Evolutionary conservation across 2,329 filamentous ascomycete species (phyloP).

Genomic region (Aspergillus transmontanensis): DNA sequence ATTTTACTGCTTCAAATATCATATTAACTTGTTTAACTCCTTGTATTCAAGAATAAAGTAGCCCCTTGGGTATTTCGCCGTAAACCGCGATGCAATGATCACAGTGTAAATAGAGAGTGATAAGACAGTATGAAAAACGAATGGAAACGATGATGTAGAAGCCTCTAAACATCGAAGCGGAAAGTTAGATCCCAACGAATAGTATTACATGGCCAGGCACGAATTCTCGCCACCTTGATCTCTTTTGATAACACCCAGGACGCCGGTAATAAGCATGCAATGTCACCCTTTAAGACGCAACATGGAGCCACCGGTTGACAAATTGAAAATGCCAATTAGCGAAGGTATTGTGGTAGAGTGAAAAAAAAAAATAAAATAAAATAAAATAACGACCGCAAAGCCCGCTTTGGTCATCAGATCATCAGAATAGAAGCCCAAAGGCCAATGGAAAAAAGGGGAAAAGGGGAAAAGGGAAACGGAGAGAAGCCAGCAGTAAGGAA

Average conservation of each 20-base stretch:
- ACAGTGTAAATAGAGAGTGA: conserved; percentile 16
- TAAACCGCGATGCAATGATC: conserved; percentile 15
- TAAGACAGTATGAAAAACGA: conserved; percentile 18
- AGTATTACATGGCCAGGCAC: conserved; percentile 38
- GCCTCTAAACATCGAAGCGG: conserved; percentile 1
- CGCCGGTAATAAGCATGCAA: conserved; percentile 28
- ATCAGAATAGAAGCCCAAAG: conserved; percentile 25
- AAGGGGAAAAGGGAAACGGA: conserved; percentile 16
- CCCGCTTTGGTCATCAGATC: conserved; percentile 46
- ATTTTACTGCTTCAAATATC: background rate
- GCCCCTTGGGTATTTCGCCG: conserved; percentile 22
- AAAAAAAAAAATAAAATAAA: background rate
- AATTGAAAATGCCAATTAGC: conserved; percentile 15
- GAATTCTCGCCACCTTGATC: conserved; percentile 21
- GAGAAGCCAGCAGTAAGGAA: conserved; percentile 2
- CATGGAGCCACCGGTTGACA: conserved; percentile 10
- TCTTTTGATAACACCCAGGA: conserved; percentile 31
- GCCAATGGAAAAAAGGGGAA: background rate
- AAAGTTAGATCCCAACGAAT: conserved; percentile 20
- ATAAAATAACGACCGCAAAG: conserved; percentile 38
- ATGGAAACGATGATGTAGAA: conserved; percentile 10
- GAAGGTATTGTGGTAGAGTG: conserved; percentile 11
- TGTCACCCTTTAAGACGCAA: conserved; percentile 11
- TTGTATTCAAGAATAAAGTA: conserved; percentile 14
- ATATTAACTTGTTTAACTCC: background rate